Evolutionary conservation across 2,329 filamentous ascomycete species (phyloP), one percentile per base, ranked within the genome.

Genomic region (Aureobasidium sp.): DNA sequence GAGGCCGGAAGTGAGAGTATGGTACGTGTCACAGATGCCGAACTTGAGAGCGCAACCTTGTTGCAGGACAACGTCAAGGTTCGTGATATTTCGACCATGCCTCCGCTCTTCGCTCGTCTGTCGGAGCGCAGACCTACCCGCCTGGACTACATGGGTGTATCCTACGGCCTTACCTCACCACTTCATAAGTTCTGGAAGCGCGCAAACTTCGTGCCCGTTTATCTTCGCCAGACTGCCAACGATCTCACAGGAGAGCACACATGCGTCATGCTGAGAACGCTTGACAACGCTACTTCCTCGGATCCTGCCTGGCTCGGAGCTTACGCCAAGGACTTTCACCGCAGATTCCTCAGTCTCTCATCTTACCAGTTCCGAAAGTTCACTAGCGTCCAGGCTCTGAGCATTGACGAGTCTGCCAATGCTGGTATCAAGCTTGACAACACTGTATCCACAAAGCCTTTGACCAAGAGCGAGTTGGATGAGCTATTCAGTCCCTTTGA

Each of bases 171-270:
- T 62, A 99, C 94, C 0, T 82, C 87, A 42, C 82, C 85, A 15
- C 84, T 99, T 15, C 94, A 96, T 78, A 95, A 90, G 71, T 99
- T 99, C 80, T 99, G 94, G 94, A 96, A 97, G 77, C 88, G 89
- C 39, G 85, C 88, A 17, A 81, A 81, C 0, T 99, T 97, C 73
- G 85, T 87, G 2, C 94, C 94, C 0, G 90, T 99, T 0, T 99
- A 99, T 70, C 82, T 99, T 15, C 85, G 94, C 37, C 94, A 99
- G 78, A 99, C 95, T 2, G 82, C 94, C 57, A 99, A 97, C 72
- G 94, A 97, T 62, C 81, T 99, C 50, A 99, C 95, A 0, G 94
- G 94, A 61, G 94, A 99, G 76, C 94, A 99, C 73, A 96, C 94
- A 0, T 97, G 91, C 72, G 93, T 99, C 32, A 99, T 99, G 95